Evolutionary conservation across 371 early-diverging fungal species (phyloP), one percentile per base, ranked within the genome.

Genomic region (Nematocida displodere): DNA sequence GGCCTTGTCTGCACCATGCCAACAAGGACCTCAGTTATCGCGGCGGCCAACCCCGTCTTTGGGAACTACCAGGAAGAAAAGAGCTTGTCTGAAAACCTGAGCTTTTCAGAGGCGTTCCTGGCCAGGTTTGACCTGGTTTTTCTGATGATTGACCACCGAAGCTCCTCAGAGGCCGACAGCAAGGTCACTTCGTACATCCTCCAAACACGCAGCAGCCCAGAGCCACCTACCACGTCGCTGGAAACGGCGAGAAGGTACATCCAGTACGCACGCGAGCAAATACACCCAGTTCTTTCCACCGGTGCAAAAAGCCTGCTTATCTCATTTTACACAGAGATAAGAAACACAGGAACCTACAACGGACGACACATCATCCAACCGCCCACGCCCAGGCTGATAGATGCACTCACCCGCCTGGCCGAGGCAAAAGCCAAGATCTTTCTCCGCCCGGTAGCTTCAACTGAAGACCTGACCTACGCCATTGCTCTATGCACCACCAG

Each of bases 181-280:
- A 66, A 62, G 49, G 15, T 65, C 15, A 31, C 49, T n/a, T 4
- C 15, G 22, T 48, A 54, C 54, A 64, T 47, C 20, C 54, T 65
- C 34, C 22, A 20, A 3, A 37, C 28, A 4, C 17, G 0, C 5
- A 22, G 22, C 33, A 28, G 37, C 7, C 37, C 22, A 8, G 26
- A 5, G 33, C 79, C 85, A 0, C 82, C 89, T 37, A 86, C 28
- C 46, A 48, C 52, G 8, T 33, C 88, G 0, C 63, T 80, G 13
- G 78, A 83, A 1, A 79, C 89, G 37, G 65, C 90, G 26, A 86
- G 89, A 53, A 78, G 77, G 66, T 83, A 81, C 71, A 78, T 83
- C 24, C 42, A 56, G 34, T 84, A 82, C 66, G 80, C 82, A 0
- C 66, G 79, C 64, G 64, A 50, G 8, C 36, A 39, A 42, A 66